phyloP scores from a whole-genome alignment of 768 basidiomycete genomes.

The Suillus subluteus region DNA sequence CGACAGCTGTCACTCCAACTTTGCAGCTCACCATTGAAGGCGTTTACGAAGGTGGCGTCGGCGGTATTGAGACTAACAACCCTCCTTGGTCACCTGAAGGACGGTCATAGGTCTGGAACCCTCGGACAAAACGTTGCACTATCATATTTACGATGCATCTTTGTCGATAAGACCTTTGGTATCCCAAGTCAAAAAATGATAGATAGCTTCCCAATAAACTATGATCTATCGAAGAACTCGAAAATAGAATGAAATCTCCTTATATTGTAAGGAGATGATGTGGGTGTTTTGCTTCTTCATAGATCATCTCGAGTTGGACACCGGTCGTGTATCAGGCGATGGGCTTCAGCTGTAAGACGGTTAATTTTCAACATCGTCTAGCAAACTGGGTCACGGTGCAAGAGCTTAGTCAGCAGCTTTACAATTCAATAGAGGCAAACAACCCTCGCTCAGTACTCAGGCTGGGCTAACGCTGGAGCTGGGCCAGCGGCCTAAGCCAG shows the following conservation, averaged over 20 bases:
- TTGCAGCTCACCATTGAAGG: conserved; percentile 59
- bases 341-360: background rate
- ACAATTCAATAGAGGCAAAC: no score
- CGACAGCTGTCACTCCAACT: conserved; percentile 49
- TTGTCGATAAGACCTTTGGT: background rate
- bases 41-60: conserved; percentile 69
- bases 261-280: background rate
- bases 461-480: no score
- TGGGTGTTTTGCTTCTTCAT: background rate
- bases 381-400: no score
- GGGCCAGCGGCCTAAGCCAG: no score
- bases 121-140: background rate
- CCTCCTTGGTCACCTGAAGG: conserved; percentile 51
- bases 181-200: background rate
- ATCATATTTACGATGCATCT: background rate
- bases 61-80: conserved; percentile 56
- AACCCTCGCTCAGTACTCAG: no score
- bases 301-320: background rate
- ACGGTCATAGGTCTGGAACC: background rate
- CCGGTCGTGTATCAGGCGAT: background rate
- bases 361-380: no score
- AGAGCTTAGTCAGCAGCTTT: no score
- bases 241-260: background rate
- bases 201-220: background rate
- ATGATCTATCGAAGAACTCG: background rate